phyloP scores from a whole-genome alignment of 345 rosid species.

The Brassica nigra region DNA sequence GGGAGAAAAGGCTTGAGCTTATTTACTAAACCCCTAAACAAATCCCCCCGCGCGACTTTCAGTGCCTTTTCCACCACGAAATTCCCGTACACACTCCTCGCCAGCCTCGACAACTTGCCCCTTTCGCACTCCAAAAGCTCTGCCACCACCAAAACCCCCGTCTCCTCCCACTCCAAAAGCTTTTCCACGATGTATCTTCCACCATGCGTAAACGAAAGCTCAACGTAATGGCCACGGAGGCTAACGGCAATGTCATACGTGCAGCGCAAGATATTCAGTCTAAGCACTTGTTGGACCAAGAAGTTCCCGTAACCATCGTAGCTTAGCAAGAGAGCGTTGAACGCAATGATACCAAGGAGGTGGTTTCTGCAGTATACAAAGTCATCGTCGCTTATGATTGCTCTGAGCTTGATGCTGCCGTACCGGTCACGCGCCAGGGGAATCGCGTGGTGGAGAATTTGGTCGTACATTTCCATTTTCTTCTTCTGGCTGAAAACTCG shows the following conservation, averaged over 20 bases:
- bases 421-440: neutral
- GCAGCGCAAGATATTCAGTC: neutral
- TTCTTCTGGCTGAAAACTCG: neutral
- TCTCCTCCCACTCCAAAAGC: neutral
- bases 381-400: neutral
- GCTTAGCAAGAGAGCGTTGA: neutral
- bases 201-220: neutral
- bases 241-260: neutral
- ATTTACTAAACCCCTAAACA: neutral
- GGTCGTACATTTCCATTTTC: neutral
- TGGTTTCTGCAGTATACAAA: neutral
- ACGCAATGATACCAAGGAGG: neutral
- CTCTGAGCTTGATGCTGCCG: slow-evolving; percentile 18
- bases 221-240: slow-evolving; percentile 10
- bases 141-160: neutral
- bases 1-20: slow-evolving; percentile 12
- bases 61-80: slow-evolving; percentile 24
- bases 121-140: slow-evolving; percentile 9
- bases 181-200: slow-evolving; percentile 27
- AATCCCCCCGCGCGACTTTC: neutral
- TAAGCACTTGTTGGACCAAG: neutral
- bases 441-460: neutral
- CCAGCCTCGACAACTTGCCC: slow-evolving; percentile 13
- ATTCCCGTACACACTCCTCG: slow-evolving; percentile 23
- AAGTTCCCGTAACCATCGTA: neutral